Percentiles rank a stretch among this genome's conserved stretches.
Evolutionary conservation across 108 stramenopile species (phyloP).

Genomic region (Conticribra guillardii): DNA sequence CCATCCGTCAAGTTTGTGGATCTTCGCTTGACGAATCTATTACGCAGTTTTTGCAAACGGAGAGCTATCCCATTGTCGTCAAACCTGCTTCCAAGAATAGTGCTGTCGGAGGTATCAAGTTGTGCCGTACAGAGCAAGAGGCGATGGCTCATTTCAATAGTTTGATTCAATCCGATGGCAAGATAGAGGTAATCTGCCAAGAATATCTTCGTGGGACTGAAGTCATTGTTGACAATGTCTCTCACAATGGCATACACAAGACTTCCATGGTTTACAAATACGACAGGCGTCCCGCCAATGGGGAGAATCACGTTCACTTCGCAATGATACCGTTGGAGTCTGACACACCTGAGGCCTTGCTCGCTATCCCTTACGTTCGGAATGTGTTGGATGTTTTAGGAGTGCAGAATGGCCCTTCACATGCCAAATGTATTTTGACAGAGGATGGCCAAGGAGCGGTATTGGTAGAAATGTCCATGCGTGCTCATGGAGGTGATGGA

Average conservation of each 20-base stretch:
- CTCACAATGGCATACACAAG: slow-evolving; percentile 67
- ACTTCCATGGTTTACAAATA: slow-evolving; percentile 68
- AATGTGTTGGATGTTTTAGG: slow-evolving; percentile 42
- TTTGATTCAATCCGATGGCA: slow-evolving; percentile 42
- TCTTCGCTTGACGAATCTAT: slow-evolving; percentile 27
- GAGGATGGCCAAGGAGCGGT: slow-evolving; percentile 37
- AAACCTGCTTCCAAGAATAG: slow-evolving; percentile 84
- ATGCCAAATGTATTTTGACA: slow-evolving; percentile 38
- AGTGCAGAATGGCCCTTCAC: slow-evolving; percentile 28
- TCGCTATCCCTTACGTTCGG: slow-evolving; percentile 52
- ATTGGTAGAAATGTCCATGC: slow-evolving; percentile 65
- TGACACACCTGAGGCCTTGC: slow-evolving; percentile 22
- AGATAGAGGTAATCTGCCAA: slow-evolving; percentile 57
- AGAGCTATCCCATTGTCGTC: slow-evolving; percentile 73
- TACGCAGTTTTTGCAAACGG: slow-evolving; percentile 58
- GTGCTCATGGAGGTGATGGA: slow-evolving; percentile 73
- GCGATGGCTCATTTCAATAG: slow-evolving; percentile 79
- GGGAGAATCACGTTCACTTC: slow-evolving; percentile 88
- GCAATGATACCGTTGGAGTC: slow-evolving; percentile 55
- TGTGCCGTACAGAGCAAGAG: slow-evolving; percentile 81
- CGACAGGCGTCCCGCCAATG: slow-evolving; percentile 80
- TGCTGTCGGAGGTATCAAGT: slow-evolving; percentile 62
- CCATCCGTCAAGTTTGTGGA: slow-evolving; percentile 70
- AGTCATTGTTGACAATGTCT: slow-evolving; percentile 72
- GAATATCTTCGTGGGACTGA: slow-evolving; percentile 64